A percentile compares a stretch with the other conserved stretches of the same genome.
Conservation (phyloP, 2,329 filamentous ascomycete species). For the Fusarium heterosporum region DNA sequence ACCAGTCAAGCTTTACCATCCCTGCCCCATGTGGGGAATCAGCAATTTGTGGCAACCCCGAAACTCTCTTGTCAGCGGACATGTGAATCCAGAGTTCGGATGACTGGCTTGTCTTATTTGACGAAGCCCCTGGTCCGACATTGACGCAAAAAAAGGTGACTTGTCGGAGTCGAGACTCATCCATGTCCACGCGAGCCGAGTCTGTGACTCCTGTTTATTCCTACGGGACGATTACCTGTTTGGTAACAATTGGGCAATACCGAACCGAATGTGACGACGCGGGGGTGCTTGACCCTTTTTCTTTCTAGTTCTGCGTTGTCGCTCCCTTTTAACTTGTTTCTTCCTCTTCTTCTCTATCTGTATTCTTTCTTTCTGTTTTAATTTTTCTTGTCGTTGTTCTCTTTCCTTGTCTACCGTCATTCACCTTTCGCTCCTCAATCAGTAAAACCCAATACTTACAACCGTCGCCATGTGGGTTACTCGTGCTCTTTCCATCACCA, state of each 20-base stretch:
- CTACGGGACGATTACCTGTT: constrained; percentile 36
- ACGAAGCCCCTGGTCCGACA: constrained; percentile 22
- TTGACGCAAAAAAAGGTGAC: constrained; percentile 23
- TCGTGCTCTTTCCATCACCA: constrained; percentile 47
- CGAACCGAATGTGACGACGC: constrained; percentile 33
- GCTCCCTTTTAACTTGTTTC: constrained; percentile 6
- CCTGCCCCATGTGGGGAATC: constrained; percentile 33
- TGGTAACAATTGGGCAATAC: constrained; percentile 37
- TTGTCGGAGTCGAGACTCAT: constrained; percentile 36
- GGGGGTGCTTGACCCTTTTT: constrained; percentile 27
- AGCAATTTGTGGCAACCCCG: constrained; percentile 19
- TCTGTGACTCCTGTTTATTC: constrained; percentile 33
- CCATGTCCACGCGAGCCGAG: constrained; percentile 20
- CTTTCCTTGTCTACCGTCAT: constrained; percentile 11
- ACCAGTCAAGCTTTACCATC: constrained; percentile 14
- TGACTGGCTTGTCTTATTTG: constrained; percentile 17
- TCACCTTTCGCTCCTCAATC: not conserved
- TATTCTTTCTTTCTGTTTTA: constrained; percentile 12
- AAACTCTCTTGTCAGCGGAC: constrained; percentile 19
- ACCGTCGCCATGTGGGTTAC: constrained; percentile 42
- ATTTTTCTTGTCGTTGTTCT: constrained; percentile 16
- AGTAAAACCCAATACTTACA: constrained; percentile 4
- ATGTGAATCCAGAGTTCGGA: constrained; percentile 37
- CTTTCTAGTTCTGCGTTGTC: constrained; percentile 4
- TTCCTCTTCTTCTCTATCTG: constrained; percentile 4